Percentiles rank a stretch among this genome's conserved stretches.
These are phyloP conservation scores for Ustulina deusta DNA, from an alignment of 2,329 filamentous ascomycete species.

Conservation along the genomic window DNA sequence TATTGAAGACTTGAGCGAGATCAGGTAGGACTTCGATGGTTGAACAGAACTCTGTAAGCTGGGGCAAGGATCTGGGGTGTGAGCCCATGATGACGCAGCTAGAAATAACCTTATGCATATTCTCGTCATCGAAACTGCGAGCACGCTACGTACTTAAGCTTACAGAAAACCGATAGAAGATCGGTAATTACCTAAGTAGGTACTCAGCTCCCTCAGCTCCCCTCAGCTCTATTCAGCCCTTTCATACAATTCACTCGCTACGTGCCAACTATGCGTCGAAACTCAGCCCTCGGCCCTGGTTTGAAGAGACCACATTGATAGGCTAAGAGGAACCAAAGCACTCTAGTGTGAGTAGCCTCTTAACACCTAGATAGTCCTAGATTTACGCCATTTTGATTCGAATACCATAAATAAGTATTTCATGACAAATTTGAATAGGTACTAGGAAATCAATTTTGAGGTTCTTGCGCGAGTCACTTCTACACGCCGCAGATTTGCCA, in stretches of 20 bases:
- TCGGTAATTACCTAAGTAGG: slow-evolving; percentile 19
- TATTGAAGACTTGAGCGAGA: neutral
- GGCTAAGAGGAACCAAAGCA: neutral
- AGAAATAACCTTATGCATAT: slow-evolving; percentile 18
- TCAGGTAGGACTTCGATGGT: neutral
- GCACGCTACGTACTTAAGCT: neutral
- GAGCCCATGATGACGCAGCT: slow-evolving; percentile 27
- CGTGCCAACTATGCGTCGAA: neutral
- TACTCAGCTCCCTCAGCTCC: slow-evolving; percentile 26
- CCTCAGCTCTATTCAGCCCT: slow-evolving; percentile 30
- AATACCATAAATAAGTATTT: neutral
- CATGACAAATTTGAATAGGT: neutral
- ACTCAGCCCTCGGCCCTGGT: slow-evolving; percentile 9
- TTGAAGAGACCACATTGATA: neutral
- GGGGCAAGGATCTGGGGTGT: neutral
- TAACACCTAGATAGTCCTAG: neutral
- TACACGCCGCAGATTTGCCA: slow-evolving; percentile 1
- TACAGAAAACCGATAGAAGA: neutral
- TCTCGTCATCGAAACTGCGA: slow-evolving; percentile 27
- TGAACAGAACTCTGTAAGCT: neutral
- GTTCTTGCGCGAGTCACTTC: neutral
- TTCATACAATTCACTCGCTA: neutral
- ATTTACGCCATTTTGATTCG: neutral
- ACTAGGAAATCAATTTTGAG: neutral
- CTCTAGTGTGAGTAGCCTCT: neutral